Base-by-base conservation (phyloP, 2,329 filamentous ascomycete species). In the Cercospora zeae-maydis region DNA sequence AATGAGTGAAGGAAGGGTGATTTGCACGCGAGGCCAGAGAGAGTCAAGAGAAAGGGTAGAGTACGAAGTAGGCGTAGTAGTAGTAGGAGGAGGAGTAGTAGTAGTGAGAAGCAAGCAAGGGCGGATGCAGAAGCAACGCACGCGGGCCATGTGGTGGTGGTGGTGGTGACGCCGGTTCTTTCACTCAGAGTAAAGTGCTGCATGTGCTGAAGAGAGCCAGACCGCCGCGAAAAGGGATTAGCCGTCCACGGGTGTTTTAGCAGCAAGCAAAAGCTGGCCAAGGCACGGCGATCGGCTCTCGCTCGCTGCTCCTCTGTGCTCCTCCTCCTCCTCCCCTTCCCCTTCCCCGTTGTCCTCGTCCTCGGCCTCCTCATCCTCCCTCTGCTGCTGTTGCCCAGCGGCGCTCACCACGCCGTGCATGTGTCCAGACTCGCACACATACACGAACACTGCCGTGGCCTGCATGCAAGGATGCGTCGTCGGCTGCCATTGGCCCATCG, bases 1-100 rank as follows among this genome's bases (percentile, higher is more conserved):
- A 47, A 58, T 21, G 37, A 58, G 55, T 34, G 55, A 58, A 34
- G 53, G 33, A 27, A 56, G 14, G 52, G 52, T 39, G 33, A 55
- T 55, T 24, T 37, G 31, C 34, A 24, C n/a, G 16, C 14, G 24
- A 21, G 39, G 39, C 52, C 52, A 55, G 52, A 55, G 51, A 16
- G 27, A 19, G 7, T 4, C 45, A 34, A 34, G 31, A 34, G 31
- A 34, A 13, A 13, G 11, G 31, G 30, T 5, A 27, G 30, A 2
- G 47, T 19, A 51, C 21, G 47, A 27, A 51, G 47, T n/a, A n/a
- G n/a, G n/a, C n/a, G n/a, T n/a, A 45, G 39, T 21, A 24, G 51
- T 16, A 10, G 24, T 27, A 13, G 30, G n/a, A n/a, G n/a, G 37
- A 42, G 37, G 13, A 45, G 39, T 21, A 24, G 51, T 16, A 10